Evolutionary conservation across 2,329 filamentous ascomycete species (phyloP).

Genomic region (Mariannaea elegans): DNA sequence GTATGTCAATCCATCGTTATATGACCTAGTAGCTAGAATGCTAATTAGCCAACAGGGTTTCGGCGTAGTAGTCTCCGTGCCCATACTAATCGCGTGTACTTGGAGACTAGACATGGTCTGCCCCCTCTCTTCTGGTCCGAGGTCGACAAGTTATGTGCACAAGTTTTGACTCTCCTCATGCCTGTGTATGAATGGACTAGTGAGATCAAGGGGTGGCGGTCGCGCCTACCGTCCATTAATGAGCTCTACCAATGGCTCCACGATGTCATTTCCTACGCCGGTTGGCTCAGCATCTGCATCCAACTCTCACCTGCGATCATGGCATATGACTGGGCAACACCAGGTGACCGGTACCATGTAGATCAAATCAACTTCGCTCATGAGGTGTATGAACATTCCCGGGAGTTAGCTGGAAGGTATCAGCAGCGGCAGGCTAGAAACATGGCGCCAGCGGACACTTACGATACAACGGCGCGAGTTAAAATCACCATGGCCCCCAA

Average conservation of each 20-base stretch:
- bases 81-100: slow-evolving; percentile 36
- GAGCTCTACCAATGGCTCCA: slow-evolving; percentile 41
- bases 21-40: background rate
- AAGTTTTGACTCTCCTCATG: slow-evolving; percentile 36
- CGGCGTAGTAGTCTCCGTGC: slow-evolving; percentile 39
- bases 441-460: background rate
- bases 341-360: slow-evolving; percentile 39
- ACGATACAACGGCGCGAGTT: slow-evolving; percentile 36
- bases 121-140: slow-evolving; percentile 43
- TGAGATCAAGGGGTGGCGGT: slow-evolving; percentile 16
- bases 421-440: background rate
- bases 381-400: slow-evolving; percentile 28
- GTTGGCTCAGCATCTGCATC: slow-evolving; percentile 42
- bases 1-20: slow-evolving; percentile 28
- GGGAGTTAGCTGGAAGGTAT: slow-evolving; percentile 1
- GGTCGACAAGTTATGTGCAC: slow-evolving; percentile 41
- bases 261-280: slow-evolving; percentile 41
- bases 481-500: slow-evolving; percentile 44
- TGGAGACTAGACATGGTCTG: slow-evolving; percentile 25
- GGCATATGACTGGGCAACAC: slow-evolving; percentile 39
- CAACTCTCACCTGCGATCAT: slow-evolving; percentile 38
- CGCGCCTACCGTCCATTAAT: background rate
- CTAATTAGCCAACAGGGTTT: slow-evolving; percentile 39
- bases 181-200: slow-evolving; percentile 35
- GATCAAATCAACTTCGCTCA: slow-evolving; percentile 34